A percentile compares a stretch with the other conserved stretches of the same genome.
These are phyloP conservation scores for Fraxinus floribunda DNA, from an alignment of 305 asterid species.

Conservation along the genomic window DNA sequence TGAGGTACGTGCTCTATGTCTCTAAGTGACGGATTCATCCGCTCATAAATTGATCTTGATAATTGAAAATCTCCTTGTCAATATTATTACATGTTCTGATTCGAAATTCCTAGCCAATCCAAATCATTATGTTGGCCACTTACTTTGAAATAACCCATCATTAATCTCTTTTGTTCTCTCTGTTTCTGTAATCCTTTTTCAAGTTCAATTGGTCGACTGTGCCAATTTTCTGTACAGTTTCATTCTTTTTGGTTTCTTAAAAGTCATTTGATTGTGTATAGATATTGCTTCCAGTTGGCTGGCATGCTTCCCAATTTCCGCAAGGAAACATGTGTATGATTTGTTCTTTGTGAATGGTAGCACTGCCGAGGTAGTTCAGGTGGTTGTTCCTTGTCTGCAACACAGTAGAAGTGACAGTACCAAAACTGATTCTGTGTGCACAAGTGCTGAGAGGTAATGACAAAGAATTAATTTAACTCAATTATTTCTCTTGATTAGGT, in stretches of 20 bases:
- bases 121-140: neutral
- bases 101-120: neutral
- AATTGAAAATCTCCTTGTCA: neutral
- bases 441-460: slow-evolving; percentile 79
- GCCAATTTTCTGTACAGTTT: neutral
- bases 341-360: slow-evolving; percentile 69
- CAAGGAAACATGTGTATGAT: slow-evolving; percentile 72
- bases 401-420: slow-evolving; percentile 39
- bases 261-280: slow-evolving; percentile 33
- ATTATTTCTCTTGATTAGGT: slow-evolving; percentile 2
- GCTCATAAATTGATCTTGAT: neutral
- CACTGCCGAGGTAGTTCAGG: slow-evolving; percentile 59
- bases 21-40: neutral
- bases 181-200: slow-evolving; percentile 10
- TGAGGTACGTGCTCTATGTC: neutral
- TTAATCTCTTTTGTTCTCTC: neutral
- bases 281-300: slow-evolving; percentile 91
- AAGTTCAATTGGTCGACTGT: slow-evolving; percentile 7
- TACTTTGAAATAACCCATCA: neutral
- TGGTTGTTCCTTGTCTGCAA: slow-evolving; percentile 75
- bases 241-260: slow-evolving; percentile 22
- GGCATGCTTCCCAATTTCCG: slow-evolving; percentile 78
- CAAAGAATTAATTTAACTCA: slow-evolving; percentile 11
- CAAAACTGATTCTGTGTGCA: slow-evolving; percentile 48
- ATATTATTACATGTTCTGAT: neutral